Evolutionary conservation across 78 protist genomes (phyloP).

Genomic region (Guillardia theta): DNA sequence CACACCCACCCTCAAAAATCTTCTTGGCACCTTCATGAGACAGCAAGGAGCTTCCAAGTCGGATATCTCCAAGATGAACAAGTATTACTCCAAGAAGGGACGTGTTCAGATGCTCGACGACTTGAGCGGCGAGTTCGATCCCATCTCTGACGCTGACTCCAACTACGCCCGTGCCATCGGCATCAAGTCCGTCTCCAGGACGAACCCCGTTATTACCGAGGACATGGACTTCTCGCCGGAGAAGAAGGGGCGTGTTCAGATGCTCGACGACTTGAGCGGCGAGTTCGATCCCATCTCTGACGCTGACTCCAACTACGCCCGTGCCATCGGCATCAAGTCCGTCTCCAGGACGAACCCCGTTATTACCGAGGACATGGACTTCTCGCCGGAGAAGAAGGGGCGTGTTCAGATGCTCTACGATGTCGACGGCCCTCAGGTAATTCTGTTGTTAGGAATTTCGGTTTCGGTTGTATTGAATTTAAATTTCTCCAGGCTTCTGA

Average conservation of each 20-base stretch:
- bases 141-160: not conserved
- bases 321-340: not conserved
- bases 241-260: not conserved
- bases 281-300: not conserved
- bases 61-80: not conserved
- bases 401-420: not conserved
- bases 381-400: not conserved
- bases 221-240: not conserved
- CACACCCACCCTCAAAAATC: not conserved
- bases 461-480: too few species aligned
- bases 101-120: not conserved
- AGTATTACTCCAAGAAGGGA: not conserved
- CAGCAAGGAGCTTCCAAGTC: not conserved
- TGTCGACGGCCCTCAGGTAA: not conserved
- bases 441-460: too few species aligned
- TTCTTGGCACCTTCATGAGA: not conserved
- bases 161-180: not conserved
- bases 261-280: not conserved
- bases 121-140: not conserved
- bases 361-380: not conserved
- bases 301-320: not conserved
- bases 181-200: not conserved
- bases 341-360: not conserved
- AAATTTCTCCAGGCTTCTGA: too few species aligned
- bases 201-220: not conserved